Conservation (phyloP, 2,329 filamentous ascomycete species). For the Phialophora tarda region DNA sequence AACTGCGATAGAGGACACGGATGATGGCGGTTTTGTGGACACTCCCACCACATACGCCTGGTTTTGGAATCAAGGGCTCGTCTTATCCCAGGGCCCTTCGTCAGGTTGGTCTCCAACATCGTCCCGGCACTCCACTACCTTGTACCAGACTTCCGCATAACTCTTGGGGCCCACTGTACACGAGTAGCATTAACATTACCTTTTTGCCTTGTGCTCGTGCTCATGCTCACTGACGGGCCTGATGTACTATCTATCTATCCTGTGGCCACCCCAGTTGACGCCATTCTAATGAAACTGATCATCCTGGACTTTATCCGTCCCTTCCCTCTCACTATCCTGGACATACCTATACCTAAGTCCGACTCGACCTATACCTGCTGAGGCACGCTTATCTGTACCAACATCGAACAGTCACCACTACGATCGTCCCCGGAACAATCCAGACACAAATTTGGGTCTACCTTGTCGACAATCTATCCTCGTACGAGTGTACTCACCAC, state of each 20-base stretch:
- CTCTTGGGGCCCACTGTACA: conserved; percentile 18
- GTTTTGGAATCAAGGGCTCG: conserved; percentile 8
- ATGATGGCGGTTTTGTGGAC: conserved; percentile 19
- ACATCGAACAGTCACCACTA: neutral
- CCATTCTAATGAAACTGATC: conserved; percentile 8
- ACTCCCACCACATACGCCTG: conserved; percentile 9
- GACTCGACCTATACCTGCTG: neutral
- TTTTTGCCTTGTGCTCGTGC: conserved; percentile 19
- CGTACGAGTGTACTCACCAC: neutral
- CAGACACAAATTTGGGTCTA: neutral
- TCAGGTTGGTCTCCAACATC: conserved; percentile 23
- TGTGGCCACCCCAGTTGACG: conserved; percentile 13
- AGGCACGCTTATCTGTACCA: neutral
- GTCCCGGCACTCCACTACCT: conserved; percentile 23
- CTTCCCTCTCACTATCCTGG: neutral
- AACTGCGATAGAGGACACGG: conserved; percentile 13
- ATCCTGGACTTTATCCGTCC: neutral
- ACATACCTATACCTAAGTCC: neutral
- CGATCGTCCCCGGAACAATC: neutral
- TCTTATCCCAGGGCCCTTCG: conserved; percentile 17
- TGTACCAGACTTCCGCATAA: conserved; percentile 21
- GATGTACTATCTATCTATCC: conserved; percentile 13
- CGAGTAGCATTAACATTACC: conserved; percentile 11
- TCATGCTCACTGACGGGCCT: conserved; percentile 14
- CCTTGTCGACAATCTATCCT: neutral